A percentile compares a stretch with the other conserved stretches of the same genome.
Conservation (phyloP, 331 rosid genomes). For the Pyrus hybrid region DNA sequence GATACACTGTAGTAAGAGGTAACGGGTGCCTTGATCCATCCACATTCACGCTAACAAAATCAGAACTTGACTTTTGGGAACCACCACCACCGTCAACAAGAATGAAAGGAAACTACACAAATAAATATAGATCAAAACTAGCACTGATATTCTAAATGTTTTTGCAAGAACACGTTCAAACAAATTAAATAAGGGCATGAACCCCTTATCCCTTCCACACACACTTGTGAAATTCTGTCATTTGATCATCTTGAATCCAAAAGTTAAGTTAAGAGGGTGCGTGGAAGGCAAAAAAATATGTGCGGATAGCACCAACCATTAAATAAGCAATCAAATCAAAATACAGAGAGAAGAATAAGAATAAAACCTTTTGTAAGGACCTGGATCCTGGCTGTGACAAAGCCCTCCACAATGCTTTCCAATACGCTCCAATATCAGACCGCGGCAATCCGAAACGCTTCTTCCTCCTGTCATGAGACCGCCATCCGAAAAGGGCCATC, state of each 20-base stretch:
- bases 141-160: not conserved
- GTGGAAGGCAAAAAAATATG: too few relatives aligned
- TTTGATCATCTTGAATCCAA: too few relatives aligned
- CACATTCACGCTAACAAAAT: slow-evolving; percentile 49
- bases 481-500: slow-evolving; percentile 79
- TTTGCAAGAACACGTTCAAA: not conserved
- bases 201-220: not conserved
- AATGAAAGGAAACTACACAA: slow-evolving; percentile 69
- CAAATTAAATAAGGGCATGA: too few relatives aligned
- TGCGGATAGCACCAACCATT: too few relatives aligned
- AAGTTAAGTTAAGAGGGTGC: too few relatives aligned
- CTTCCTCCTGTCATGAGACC: slow-evolving; percentile 64
- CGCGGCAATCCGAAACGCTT: not conserved
- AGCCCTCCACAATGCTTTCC: too few relatives aligned
- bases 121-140: not conserved
- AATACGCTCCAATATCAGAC: too few relatives aligned
- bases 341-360: too few relatives aligned
- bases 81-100: slow-evolving; percentile 47
- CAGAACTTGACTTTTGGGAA: slow-evolving; percentile 14
- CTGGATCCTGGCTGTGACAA: too few relatives aligned
- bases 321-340: too few relatives aligned
- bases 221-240: not conserved
- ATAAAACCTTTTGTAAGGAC: too few relatives aligned
- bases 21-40: slow-evolving; percentile 69
- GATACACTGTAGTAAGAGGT: slow-evolving; percentile 78